Base-by-base conservation (phyloP, 2,329 filamentous ascomycete species). In the Neofusicoccum parvum region DNA sequence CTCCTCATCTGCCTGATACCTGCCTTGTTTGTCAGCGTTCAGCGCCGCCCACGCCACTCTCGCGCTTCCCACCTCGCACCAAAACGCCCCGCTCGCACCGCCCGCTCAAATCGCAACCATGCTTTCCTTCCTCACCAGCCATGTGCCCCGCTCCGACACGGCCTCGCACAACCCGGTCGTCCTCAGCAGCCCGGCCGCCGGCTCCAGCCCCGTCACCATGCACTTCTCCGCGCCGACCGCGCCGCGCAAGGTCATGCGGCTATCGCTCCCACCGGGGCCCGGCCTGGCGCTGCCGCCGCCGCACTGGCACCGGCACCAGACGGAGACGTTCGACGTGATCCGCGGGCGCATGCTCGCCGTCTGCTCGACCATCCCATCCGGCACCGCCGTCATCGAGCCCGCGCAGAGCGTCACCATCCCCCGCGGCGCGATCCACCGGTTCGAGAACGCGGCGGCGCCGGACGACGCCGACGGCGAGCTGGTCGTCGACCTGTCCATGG, bases 141-240 rank as follows among this genome's bases (percentile, higher is more conserved):
- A 34, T 5, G 58, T 49, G 45, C 58, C 58, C 46, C 58, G 58
- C 43, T 23, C 58, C 32, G 37, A 50, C 45, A 62, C 58, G 14
- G 58, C 58, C 45, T 45, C 58, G 32, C 58, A 62, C 5, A 62
- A 62, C 41, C 58, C 58, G n/a, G 58, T 62, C 58, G 58, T 62
- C 10, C 58, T 62, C 12, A 14, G 17, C 32, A 62, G 58, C 45
- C 34, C 58, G 17, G 58, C 58, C 45, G 58, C 58, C n/a, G 58
- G 58, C 43, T 17, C 43, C 14, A 15, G 27, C n/a, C 58, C 58
- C 32, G 58, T 62, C 58, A 62, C 45, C 17, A 62, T 62, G 58
- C 45, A 50, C 32, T 62, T 62, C 45, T 49, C 45, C 20, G 45
- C 58, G 1, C 54, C 54, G 14, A 37, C 58, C 3, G 58, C 58